A percentile compares a stretch with the other conserved stretches of the same genome.
These are phyloP conservation scores for Passalora sequoiae DNA, from an alignment of 2,329 filamentous ascomycete species.

Conservation along the genomic window DNA sequence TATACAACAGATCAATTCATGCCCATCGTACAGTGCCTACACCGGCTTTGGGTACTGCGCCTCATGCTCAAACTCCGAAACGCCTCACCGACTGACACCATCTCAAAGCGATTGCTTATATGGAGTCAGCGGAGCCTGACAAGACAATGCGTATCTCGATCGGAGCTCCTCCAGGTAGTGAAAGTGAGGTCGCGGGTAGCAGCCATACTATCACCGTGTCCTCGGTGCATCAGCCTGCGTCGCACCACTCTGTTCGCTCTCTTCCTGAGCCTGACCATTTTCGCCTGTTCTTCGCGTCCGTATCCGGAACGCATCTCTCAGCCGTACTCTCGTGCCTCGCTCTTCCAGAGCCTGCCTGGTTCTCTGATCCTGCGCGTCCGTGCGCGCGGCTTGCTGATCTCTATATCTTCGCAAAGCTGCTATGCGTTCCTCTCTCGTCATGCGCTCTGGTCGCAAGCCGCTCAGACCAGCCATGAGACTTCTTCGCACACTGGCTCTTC, in stretches of 20 bases:
- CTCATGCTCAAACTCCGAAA: no score
- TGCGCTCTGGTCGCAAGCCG: conserved; percentile 38
- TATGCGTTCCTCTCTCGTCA: conserved; percentile 41
- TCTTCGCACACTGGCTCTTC: conserved; percentile 23
- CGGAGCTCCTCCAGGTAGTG: no score
- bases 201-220: neutral
- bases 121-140: no score
- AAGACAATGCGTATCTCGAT: no score
- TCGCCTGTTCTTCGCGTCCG: conserved; percentile 33
- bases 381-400: conserved; percentile 19
- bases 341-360: conserved; percentile 12
- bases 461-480: conserved; percentile 38
- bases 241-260: neutral
- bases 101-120: no score
- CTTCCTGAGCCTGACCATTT: conserved; percentile 8
- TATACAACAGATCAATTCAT: no score
- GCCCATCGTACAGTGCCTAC: no score
- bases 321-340: conserved; percentile 18
- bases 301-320: conserved; percentile 27
- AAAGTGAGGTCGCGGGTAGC: no score
- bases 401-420: conserved; percentile 37
- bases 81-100: no score
- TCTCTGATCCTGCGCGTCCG: conserved; percentile 5
- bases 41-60: no score
- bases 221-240: neutral